phyloP scores from a whole-genome alignment of 1,139 yeast species.

The Geotrichum histeridarum region DNA sequence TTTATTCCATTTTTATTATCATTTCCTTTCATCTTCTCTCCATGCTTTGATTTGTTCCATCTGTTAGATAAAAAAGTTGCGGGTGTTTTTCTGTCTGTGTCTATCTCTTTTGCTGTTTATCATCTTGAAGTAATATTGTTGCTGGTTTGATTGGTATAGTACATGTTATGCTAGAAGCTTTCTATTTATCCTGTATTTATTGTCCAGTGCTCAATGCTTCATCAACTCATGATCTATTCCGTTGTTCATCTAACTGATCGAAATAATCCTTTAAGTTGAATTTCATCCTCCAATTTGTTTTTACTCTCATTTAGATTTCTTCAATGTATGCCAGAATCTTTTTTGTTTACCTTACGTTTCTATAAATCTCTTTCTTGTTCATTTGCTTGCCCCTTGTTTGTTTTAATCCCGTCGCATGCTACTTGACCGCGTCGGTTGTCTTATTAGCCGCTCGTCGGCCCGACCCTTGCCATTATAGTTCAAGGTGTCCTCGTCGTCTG shows the following conservation, averaged over 20 bases:
- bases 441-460: slow-evolving; percentile 7
- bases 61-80: background rate
- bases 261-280: too few relatives aligned
- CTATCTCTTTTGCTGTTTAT: background rate
- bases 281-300: too few relatives aligned
- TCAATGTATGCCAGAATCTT: background rate
- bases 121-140: too few relatives aligned
- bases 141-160: too few relatives aligned
- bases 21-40: background rate
- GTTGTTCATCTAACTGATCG: too few relatives aligned
- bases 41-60: background rate
- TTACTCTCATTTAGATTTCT: too few relatives aligned
- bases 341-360: background rate
- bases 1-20: background rate
- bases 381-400: background rate
- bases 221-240: too few relatives aligned
- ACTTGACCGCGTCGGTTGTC: slow-evolving; percentile 3
- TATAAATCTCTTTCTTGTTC: background rate
- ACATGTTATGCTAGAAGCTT: too few relatives aligned
- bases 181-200: too few relatives aligned
- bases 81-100: background rate
- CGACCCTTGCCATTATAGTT: slow-evolving; percentile 7
- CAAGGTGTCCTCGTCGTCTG: slow-evolving; percentile 17
- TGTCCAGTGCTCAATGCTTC: too few relatives aligned
- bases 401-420: background rate